Evolutionary conservation across 2,329 filamentous ascomycete species (phyloP).

Genomic region (Arachnomyces sp.): DNA sequence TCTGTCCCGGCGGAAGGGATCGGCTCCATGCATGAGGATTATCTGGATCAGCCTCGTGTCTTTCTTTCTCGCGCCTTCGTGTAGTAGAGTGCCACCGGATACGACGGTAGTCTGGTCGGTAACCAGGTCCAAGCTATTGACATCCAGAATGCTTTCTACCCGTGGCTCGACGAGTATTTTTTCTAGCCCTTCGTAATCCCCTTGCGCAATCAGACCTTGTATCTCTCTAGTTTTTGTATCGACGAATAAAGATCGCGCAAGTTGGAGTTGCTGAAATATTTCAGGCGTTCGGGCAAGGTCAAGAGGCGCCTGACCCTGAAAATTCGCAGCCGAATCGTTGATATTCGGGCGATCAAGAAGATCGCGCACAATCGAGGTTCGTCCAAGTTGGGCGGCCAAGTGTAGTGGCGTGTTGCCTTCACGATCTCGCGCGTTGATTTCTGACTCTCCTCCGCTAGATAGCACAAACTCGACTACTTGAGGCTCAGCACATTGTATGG

Average conservation of each 20-base stretch:
- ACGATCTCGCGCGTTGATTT: conserved; percentile 83
- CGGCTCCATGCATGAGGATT: conserved; percentile 84
- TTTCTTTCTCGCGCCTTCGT: conserved; percentile 83
- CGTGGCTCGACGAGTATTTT: conserved; percentile 75
- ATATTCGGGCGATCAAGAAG: conserved; percentile 75
- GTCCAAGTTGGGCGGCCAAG: conserved; percentile 74
- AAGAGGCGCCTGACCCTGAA: conserved; percentile 73
- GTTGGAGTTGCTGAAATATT: conserved; percentile 90
- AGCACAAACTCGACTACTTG: conserved; percentile 93
- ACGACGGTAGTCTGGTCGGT: conserved; percentile 71
- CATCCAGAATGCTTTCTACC: conserved; percentile 78
- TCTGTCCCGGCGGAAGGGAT: conserved; percentile 89
- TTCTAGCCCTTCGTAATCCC: conserved; percentile 71
- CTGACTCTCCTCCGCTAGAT: conserved; percentile 62
- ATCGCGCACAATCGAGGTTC: conserved; percentile 71
- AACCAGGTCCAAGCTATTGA: conserved; percentile 83
- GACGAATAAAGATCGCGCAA: conserved; percentile 80
- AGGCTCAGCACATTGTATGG: conserved; percentile 89
- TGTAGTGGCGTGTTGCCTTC: conserved; percentile 94
- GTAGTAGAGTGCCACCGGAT: conserved; percentile 81
- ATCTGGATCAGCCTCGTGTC: conserved; percentile 84
- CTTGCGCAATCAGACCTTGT: conserved; percentile 64
- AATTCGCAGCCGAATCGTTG: conserved; percentile 82
- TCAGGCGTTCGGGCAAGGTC: conserved; percentile 87
- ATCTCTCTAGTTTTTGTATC: conserved; percentile 79